phyloP scores from a whole-genome alignment of 176 grass and related monocot species.

The Eragrostis nindensis region DNA sequence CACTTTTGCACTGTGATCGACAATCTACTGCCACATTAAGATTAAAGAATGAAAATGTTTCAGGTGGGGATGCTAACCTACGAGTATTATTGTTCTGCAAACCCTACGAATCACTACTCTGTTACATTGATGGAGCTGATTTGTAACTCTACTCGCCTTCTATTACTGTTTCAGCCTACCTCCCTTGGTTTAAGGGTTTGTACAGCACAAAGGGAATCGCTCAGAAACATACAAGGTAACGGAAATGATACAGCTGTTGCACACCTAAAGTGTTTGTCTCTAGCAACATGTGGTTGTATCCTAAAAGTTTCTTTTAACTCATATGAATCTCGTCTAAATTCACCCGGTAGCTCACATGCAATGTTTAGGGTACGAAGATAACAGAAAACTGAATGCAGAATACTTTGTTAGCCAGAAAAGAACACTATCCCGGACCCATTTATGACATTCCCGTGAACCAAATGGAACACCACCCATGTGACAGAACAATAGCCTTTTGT shows the following conservation, averaged over 20 bases:
- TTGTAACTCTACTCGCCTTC: not conserved
- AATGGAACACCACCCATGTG: not conserved
- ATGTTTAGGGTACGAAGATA: slow-evolving; percentile 8
- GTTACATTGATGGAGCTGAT: not conserved
- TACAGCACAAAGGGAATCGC: not conserved
- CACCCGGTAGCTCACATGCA: slow-evolving; percentile 6
- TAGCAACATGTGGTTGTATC: not conserved
- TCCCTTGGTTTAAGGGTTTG: not conserved
- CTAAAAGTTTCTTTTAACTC: not conserved
- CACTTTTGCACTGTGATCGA: slow-evolving; percentile 2
- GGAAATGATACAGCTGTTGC: not conserved
- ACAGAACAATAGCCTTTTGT: slow-evolving; percentile 29
- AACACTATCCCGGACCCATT: slow-evolving; percentile 29
- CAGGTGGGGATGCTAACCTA: slow-evolving; percentile 22
- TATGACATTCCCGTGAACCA: slow-evolving; percentile 14
- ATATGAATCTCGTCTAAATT: slow-evolving; percentile 9
- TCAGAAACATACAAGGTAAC: not conserved
- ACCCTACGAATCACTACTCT: not conserved
- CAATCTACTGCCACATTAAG: not conserved
- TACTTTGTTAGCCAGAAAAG: slow-evolving; percentile 3
- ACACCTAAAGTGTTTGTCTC: not conserved
- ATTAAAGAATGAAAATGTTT: not conserved
- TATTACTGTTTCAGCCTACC: not conserved
- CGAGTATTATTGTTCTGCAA: not conserved
- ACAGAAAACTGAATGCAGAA: not conserved